A percentile compares a stretch with the other conserved stretches of the same genome.
Evolutionary conservation across 2,329 filamentous ascomycete species (phyloP).

Genomic region (Talaromyces sp.): DNA sequence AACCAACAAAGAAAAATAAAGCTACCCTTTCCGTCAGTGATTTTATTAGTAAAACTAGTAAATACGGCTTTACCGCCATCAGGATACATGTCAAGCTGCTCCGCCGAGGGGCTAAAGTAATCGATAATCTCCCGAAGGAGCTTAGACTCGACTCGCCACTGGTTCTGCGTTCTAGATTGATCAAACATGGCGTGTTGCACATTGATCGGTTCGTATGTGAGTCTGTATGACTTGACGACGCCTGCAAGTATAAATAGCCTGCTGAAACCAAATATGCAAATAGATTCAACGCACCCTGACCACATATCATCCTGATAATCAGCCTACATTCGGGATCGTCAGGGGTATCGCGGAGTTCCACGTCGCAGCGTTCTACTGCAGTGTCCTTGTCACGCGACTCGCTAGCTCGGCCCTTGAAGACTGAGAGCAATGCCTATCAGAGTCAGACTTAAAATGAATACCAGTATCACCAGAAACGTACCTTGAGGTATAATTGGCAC

Average conservation of each 20-base stretch:
- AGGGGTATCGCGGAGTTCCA: conserved; percentile 53
- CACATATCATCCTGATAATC: conserved; percentile 59
- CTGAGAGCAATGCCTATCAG: conserved; percentile 52
- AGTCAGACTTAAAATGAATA: neutral
- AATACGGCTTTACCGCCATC: conserved; percentile 57
- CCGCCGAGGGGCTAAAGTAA: conserved; percentile 60
- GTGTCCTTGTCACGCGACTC: conserved; percentile 56
- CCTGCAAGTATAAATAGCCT: conserved; percentile 31
- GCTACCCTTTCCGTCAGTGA: conserved; percentile 55
- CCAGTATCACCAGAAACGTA: conserved; percentile 16
- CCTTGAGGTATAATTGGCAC: conserved; percentile 57
- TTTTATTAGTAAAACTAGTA: conserved; percentile 63
- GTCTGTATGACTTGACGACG: conserved; percentile 61
- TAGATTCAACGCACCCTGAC: conserved; percentile 43
- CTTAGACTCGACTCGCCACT: conserved; percentile 55
- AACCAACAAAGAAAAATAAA: conserved; percentile 3
- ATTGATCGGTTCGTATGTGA: conserved; percentile 60
- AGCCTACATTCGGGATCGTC: conserved; percentile 58
- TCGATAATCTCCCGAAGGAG: conserved; percentile 59
- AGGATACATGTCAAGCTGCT: conserved; percentile 59
- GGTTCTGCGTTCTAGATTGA: conserved; percentile 50
- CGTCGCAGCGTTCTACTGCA: conserved; percentile 58
- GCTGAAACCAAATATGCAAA: neutral
- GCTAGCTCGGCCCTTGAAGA: conserved; percentile 56
- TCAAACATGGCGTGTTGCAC: conserved; percentile 63